These are phyloP conservation scores for Lachnellula cervina DNA, from an alignment of 2,329 filamentous ascomycete species.

Conservation along the genomic window DNA sequence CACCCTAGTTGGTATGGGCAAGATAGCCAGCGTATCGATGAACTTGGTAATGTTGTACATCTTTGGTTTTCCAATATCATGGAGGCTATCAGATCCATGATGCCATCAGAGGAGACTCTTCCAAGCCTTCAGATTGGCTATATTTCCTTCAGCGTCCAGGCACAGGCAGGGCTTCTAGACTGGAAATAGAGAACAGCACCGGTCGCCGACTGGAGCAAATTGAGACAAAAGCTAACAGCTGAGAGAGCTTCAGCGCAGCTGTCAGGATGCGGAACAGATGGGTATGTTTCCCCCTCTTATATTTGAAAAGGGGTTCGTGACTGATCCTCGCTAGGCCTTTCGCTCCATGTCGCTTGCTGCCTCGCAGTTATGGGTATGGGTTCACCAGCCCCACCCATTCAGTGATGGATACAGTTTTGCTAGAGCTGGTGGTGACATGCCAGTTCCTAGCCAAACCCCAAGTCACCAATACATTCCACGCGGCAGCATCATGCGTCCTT, in stretches of 20 bases:
- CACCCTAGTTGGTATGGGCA: no score
- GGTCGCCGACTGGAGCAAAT: slow-evolving; percentile 30
- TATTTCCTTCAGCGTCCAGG: slow-evolving; percentile 16
- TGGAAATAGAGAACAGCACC: neutral
- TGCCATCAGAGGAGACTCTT: slow-evolving; percentile 15
- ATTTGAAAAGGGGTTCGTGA: slow-evolving; percentile 15
- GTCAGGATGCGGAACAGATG: no score
- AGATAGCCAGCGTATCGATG: slow-evolving; percentile 7
- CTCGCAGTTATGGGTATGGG: neutral
- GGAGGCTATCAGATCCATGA: slow-evolving; percentile 22
- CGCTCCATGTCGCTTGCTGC: neutral
- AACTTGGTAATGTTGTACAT: slow-evolving; percentile 14
- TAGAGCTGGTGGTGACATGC: no score
- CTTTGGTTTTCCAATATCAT: slow-evolving; percentile 22
- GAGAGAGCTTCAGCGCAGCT: no score
- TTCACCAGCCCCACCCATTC: no score
- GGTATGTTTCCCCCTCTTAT: slow-evolving; percentile 2
- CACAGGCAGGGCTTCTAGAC: slow-evolving; percentile 10
- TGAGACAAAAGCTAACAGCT: slow-evolving; percentile 4
- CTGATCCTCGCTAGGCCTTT: neutral
- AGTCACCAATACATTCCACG: no score
- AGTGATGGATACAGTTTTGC: no score
- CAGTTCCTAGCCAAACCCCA: no score
- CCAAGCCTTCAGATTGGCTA: slow-evolving; percentile 23
- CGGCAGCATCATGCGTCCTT: no score